phyloP scores from a whole-genome alignment of 495 filamentous ascomycete genomes.

The Hapsidospora chrysogenum region DNA sequence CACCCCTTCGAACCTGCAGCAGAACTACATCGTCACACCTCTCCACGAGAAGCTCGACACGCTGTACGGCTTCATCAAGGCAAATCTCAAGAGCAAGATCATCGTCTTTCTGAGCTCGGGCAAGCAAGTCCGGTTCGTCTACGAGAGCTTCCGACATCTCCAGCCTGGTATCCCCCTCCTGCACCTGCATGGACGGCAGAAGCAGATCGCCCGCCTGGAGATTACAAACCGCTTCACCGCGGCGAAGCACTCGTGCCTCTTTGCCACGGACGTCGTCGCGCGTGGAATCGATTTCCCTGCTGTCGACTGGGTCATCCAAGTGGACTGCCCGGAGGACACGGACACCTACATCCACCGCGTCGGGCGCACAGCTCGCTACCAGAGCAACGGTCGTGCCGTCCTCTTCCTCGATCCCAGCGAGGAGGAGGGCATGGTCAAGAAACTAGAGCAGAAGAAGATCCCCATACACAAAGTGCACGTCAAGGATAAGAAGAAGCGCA shows the following conservation, averaged over 20 bases:
- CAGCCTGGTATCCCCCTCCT: constrained; percentile 92
- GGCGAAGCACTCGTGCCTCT: constrained; percentile 68
- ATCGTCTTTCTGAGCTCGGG: constrained; percentile 87
- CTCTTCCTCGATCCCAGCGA: constrained; percentile 86
- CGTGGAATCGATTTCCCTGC: constrained; percentile 90
- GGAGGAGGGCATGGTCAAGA: constrained; percentile 67
- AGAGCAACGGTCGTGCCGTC: constrained; percentile 72
- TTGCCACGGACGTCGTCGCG: constrained; percentile 89
- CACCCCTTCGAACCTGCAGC: constrained; percentile 70
- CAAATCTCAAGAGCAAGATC: constrained; percentile 80
- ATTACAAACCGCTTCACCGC: constrained; percentile 68
- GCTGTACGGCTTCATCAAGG: constrained; percentile 77
- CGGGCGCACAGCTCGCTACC: constrained; percentile 85
- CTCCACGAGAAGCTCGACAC: constrained; percentile 79
- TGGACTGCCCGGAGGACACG: constrained; percentile 88
- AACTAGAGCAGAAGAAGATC: constrained; percentile 76
- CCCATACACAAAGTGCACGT: constrained; percentile 72
- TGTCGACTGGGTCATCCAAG: constrained; percentile 93
- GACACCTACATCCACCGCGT: constrained; percentile 98
- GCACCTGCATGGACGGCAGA: constrained; percentile 88
- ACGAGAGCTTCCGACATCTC: constrained; percentile 81
- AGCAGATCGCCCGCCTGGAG: constrained; percentile 72
- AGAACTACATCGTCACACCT: constrained; percentile 78
- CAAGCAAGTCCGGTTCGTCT: constrained; percentile 92
- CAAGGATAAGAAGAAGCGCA: constrained; percentile 75